Conservation (phyloP, 257 asterid species). For the Solanum infundibuliforme region DNA sequence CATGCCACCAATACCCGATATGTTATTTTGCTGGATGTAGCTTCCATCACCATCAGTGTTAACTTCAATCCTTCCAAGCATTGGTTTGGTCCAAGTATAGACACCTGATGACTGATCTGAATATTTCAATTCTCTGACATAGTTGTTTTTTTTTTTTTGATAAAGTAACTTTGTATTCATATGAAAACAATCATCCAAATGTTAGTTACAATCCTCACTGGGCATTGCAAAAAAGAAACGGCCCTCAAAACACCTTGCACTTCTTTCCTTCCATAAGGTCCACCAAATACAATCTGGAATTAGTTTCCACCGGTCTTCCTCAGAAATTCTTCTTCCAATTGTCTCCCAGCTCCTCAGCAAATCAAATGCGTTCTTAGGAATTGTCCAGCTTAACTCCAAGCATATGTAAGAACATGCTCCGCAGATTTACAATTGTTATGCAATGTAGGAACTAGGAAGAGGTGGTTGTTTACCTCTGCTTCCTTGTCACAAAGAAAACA, state of each 20-base stretch:
- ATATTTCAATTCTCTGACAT: neutral
- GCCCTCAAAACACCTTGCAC: neutral
- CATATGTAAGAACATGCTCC: neutral
- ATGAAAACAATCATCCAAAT: neutral
- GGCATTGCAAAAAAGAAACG: neutral
- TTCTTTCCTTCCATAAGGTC: neutral
- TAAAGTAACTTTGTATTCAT: neutral
- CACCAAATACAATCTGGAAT: neutral
- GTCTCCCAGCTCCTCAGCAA: neutral
- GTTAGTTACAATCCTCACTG: neutral
- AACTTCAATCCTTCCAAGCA: neutral
- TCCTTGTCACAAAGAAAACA: neutral
- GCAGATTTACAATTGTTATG: neutral
- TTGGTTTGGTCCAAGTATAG: neutral
- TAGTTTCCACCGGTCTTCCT: neutral
- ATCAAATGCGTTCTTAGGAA: neutral
- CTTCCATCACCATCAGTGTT: neutral
- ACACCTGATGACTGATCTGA: neutral
- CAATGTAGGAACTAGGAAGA: neutral
- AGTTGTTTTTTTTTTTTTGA: neutral
- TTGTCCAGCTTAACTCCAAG: neutral
- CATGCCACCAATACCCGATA: neutral
- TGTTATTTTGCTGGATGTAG: neutral
- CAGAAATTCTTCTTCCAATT: neutral
- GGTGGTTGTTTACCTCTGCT: neutral